phyloP scores from a whole-genome alignment of 208 protist genomes.

The Acanthamoeba rhysodes region DNA sequence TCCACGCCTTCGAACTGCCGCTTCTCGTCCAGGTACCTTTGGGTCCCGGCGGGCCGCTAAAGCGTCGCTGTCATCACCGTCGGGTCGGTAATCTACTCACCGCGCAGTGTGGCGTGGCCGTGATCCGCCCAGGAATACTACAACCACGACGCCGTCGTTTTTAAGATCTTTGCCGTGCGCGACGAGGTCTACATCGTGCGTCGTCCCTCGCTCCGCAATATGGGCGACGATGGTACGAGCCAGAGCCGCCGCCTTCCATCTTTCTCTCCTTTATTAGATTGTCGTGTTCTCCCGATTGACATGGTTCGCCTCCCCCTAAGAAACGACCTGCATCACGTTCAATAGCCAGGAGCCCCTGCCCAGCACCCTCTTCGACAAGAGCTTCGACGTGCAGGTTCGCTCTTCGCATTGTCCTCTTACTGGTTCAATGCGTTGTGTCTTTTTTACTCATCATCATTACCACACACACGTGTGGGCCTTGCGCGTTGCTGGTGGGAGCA shows the following conservation, averaged over 20 bases:
- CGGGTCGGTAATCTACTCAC: background rate
- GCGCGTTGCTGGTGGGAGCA: background rate
- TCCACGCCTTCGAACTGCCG: constrained; percentile 24
- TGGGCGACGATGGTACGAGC: constrained; percentile 1
- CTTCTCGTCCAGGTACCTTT: constrained; percentile 35
- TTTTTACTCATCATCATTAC: no score
- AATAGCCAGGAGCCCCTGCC: constrained; percentile 83
- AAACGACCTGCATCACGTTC: constrained; percentile 76
- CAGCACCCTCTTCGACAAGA: constrained; percentile 60
- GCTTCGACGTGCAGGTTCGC: constrained; percentile 6
- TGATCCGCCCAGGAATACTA: constrained; percentile 76
- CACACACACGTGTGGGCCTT: background rate
- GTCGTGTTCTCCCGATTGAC: background rate
- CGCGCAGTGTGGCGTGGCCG: background rate
- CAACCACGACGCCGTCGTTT: constrained; percentile 82
- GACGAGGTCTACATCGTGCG: constrained; percentile 78
- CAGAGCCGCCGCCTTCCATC: background rate
- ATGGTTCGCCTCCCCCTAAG: background rate
- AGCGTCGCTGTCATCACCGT: background rate
- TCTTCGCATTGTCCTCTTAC: background rate
- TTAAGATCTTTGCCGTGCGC: constrained; percentile 82
- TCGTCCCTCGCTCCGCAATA: constrained; percentile 80
- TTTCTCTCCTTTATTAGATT: background rate
- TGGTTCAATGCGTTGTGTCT: no score
- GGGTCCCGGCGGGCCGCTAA: background rate